Conservation (phyloP, 2,329 filamentous ascomycete species). For the Periconia digitata region DNA sequence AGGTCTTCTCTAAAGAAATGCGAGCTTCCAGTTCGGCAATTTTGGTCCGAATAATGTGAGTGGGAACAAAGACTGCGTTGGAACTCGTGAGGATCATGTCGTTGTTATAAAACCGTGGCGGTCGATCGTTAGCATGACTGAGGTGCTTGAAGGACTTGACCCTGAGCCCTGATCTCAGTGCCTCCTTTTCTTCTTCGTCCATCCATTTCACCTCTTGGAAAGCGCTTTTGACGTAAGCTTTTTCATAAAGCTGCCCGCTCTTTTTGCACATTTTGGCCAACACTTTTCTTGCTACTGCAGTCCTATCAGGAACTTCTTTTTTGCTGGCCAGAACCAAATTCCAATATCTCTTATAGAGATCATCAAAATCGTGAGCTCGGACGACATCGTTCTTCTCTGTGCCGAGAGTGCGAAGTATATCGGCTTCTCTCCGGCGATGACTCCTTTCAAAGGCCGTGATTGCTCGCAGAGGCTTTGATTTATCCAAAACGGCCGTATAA, state of each 20-base stretch:
- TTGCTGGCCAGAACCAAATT: too few species aligned
- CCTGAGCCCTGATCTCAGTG: neutral
- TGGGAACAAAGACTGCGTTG: neutral
- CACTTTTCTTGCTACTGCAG: too few species aligned
- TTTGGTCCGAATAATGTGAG: neutral
- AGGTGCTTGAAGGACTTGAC: too few species aligned
- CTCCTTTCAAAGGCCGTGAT: neutral
- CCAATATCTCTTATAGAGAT: neutral
- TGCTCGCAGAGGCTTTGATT: neutral
- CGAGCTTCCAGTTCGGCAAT: conserved; percentile 4
- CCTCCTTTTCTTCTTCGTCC: neutral
- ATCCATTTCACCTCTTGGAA: neutral
- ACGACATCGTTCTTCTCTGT: neutral
- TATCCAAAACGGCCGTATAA: too few species aligned
- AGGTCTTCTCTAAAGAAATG: conserved; percentile 5
- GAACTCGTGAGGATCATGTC: neutral
- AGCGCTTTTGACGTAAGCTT: neutral
- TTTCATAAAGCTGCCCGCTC: neutral
- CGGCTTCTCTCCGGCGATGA: neutral
- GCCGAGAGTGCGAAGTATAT: neutral
- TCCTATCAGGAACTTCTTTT: too few species aligned
- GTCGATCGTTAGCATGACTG: neutral
- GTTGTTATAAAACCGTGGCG: neutral
- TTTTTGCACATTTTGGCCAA: too few species aligned
- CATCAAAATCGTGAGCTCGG: neutral